A percentile compares a stretch with the other conserved stretches of the same genome.
phyloP scores from a whole-genome alignment of 2,329 filamentous ascomycete genomes.

The Calonectria pauciramosa region DNA sequence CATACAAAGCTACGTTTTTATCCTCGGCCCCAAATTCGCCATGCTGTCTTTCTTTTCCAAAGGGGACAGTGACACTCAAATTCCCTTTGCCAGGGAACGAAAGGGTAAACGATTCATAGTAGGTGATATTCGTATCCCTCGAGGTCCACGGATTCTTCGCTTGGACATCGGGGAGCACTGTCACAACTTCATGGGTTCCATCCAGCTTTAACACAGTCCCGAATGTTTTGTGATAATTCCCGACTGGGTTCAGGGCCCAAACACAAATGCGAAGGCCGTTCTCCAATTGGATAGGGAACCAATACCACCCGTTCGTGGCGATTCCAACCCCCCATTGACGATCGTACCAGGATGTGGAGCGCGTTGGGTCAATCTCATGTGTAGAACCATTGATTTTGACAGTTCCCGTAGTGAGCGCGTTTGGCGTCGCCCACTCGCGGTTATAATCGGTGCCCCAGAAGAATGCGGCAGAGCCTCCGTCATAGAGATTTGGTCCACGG shows the following conservation, averaged over 20 bases:
- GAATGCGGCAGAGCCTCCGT: not conserved
- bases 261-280: slow-evolving; percentile 4
- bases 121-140: not conserved
- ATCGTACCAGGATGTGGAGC: not conserved
- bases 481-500: not conserved
- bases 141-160: not conserved
- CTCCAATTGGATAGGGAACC: slow-evolving; percentile 1
- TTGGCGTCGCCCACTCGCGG: not conserved
- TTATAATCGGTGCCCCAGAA: slow-evolving; percentile 6
- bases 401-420: not conserved
- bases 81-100: not conserved
- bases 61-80: not conserved
- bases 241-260: not conserved
- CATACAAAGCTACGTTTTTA: not conserved
- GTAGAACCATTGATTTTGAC: not conserved
- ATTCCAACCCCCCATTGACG: not conserved
- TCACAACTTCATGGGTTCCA: not conserved
- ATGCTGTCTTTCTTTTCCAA: slow-evolving; percentile 3
- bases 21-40: not conserved
- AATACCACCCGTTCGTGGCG: not conserved
- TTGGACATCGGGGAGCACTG: not conserved
- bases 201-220: not conserved
- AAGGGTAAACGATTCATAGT: not conserved
- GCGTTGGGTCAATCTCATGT: not conserved
- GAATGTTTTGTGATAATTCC: not conserved